Evolutionary conservation across 257 asterid genomes (phyloP).

Genomic region (Lycium barbarum): DNA sequence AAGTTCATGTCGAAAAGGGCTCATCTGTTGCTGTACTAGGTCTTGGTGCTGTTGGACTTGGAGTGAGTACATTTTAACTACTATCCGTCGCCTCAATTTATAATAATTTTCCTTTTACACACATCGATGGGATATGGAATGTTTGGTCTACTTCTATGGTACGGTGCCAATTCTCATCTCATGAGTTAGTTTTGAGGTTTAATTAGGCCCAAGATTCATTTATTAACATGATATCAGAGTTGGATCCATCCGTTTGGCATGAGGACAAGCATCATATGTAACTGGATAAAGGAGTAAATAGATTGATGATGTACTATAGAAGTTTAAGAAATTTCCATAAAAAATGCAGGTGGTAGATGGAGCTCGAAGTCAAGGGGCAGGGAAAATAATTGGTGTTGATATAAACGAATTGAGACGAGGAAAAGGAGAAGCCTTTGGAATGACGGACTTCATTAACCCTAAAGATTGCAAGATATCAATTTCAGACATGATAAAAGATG

Average conservation of each 20-base stretch:
- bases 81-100: too few species aligned
- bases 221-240: too few species aligned
- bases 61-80: slow-evolving; percentile 43
- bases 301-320: neutral
- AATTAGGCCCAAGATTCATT: too few species aligned
- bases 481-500: slow-evolving; percentile 63
- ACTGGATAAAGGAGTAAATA: too few species aligned
- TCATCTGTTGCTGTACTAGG: slow-evolving; percentile 72
- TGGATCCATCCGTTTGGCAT: too few species aligned
- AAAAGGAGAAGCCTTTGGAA: slow-evolving; percentile 65
- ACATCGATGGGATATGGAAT: too few species aligned
- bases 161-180: too few species aligned
- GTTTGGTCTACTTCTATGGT: too few species aligned
- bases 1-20: slow-evolving; percentile 12
- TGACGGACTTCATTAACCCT: slow-evolving; percentile 77
- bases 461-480: slow-evolving; percentile 45
- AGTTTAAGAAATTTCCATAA: neutral
- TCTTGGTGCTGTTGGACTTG: slow-evolving; percentile 85
- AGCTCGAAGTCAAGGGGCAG: slow-evolving; percentile 63
- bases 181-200: too few species aligned
- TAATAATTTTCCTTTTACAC: too few species aligned
- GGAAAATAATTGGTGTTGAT: slow-evolving; percentile 68
- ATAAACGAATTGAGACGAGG: slow-evolving; percentile 55
- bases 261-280: too few species aligned
- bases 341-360: slow-evolving; percentile 61